Percentiles rank a stretch among this genome's conserved stretches.
These are phyloP conservation scores for Leccinum variicolor DNA, from an alignment of 768 basidiomycete genomes.

Conservation along the genomic window DNA sequence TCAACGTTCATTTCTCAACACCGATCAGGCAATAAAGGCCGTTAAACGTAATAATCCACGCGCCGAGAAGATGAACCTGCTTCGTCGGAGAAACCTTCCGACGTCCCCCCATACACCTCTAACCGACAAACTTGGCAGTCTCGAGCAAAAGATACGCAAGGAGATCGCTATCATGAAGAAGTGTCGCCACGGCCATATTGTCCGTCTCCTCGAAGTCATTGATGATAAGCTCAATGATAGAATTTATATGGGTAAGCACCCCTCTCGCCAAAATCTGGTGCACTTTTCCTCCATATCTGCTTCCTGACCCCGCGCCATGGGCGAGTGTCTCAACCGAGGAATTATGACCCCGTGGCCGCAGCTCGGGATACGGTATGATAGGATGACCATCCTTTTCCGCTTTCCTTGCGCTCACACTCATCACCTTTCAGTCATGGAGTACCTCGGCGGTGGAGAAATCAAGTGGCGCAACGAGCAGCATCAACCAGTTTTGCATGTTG, in stretches of 20 bases:
- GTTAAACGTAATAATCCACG: slow-evolving; percentile 71
- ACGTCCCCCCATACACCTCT: slow-evolving; percentile 48
- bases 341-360: slow-evolving; percentile 32
- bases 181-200: slow-evolving; percentile 84
- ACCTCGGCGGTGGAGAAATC: slow-evolving; percentile 92
- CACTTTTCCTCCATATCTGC: slow-evolving; percentile 18
- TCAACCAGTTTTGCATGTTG: slow-evolving; percentile 75
- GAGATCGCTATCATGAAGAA: slow-evolving; percentile 99
- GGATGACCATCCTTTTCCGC: slow-evolving; percentile 14
- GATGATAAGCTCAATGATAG: slow-evolving; percentile 86
- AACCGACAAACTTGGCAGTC: slow-evolving; percentile 65
- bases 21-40: slow-evolving; percentile 70
- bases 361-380: slow-evolving; percentile 31
- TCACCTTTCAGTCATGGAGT: slow-evolving; percentile 81
- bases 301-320: slow-evolving; percentile 25
- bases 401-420: slow-evolving; percentile 18
- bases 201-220: slow-evolving; percentile 89
- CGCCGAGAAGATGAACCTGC: slow-evolving; percentile 57
- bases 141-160: slow-evolving; percentile 80
- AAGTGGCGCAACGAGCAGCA: slow-evolving; percentile 72
- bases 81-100: slow-evolving; percentile 47
- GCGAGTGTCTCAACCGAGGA: slow-evolving; percentile 29
- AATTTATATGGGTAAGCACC: slow-evolving; percentile 88
- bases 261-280: slow-evolving; percentile 11
- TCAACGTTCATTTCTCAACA: slow-evolving; percentile 7